phyloP scores from a whole-genome alignment of 768 basidiomycete genomes.

The Trametes cingulata region DNA sequence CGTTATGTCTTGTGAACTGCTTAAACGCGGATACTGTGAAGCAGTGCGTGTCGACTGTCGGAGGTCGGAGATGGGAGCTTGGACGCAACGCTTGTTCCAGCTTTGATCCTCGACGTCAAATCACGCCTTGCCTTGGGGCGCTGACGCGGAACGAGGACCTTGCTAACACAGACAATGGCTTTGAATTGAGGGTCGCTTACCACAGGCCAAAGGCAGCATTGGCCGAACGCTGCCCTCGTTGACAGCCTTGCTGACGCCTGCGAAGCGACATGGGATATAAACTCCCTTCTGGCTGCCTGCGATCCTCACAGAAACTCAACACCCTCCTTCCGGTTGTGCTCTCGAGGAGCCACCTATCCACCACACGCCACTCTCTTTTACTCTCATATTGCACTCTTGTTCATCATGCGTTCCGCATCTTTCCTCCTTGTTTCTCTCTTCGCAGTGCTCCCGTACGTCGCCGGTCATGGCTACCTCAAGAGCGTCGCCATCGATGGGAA shows the following conservation, averaged over 20 bases:
- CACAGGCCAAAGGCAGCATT: background rate
- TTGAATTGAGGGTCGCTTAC: background rate
- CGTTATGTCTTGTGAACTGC: too few relatives aligned
- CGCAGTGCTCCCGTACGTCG: slow-evolving; percentile 29
- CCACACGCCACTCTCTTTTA: slow-evolving; percentile 4
- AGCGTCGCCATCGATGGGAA: slow-evolving; percentile 45
- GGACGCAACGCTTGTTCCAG: background rate
- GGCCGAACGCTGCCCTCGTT: background rate
- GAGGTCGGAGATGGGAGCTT: background rate
- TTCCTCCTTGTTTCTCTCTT: slow-evolving; percentile 20
- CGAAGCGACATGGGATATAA: background rate
- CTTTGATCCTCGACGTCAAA: background rate
- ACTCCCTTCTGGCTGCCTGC: background rate
- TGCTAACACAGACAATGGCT: background rate
- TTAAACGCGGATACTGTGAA: too few relatives aligned
- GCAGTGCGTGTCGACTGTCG: too few relatives aligned
- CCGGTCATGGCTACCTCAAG: slow-evolving; percentile 48
- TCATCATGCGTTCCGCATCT: background rate
- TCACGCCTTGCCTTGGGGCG: background rate
- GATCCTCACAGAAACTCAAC: background rate
- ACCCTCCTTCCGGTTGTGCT: slow-evolving; percentile 1
- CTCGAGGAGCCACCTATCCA: slow-evolving; percentile 23
- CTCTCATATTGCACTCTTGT: background rate
- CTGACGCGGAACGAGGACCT: background rate
- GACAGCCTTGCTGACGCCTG: background rate